phyloP scores from a whole-genome alignment of 805 yeast species.

The Ogataea minuta region DNA sequence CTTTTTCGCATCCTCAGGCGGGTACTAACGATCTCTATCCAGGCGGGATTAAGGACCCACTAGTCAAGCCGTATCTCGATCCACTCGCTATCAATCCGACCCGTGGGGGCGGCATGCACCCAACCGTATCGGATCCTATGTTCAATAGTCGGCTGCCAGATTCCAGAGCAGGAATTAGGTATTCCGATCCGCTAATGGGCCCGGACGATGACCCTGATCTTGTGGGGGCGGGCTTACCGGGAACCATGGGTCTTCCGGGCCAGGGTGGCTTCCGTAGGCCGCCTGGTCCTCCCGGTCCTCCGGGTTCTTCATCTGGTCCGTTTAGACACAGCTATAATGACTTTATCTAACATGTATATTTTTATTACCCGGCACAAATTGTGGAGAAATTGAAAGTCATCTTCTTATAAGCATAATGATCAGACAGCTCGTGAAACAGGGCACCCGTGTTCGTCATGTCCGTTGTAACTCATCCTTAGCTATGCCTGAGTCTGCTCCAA shows the following conservation, averaged over 20 bases:
- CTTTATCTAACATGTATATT: slow-evolving; percentile 2
- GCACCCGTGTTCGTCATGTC: neutral
- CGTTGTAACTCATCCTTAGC: slow-evolving; percentile 5
- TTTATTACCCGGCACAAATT: slow-evolving; percentile 11
- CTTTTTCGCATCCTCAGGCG: slow-evolving; percentile 25
- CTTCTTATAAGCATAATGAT: neutral
- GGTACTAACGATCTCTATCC: slow-evolving; percentile 57
- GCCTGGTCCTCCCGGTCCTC: slow-evolving; percentile 11
- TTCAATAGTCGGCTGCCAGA: slow-evolving; percentile 33
- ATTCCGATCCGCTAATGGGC: slow-evolving; percentile 49
- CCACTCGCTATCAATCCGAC: slow-evolving; percentile 30
- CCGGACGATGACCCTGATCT: slow-evolving; percentile 44
- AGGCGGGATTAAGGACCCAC: slow-evolving; percentile 39
- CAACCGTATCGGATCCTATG: slow-evolving; percentile 50
- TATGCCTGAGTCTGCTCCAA: slow-evolving; percentile 15
- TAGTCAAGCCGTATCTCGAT: slow-evolving; percentile 42
- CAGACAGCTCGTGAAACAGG: neutral
- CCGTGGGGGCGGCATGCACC: slow-evolving; percentile 53
- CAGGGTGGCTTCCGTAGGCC: slow-evolving; percentile 17
- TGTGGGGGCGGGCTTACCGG: slow-evolving; percentile 47
- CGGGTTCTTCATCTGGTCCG: slow-evolving; percentile 15
- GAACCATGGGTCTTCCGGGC: slow-evolving; percentile 31
- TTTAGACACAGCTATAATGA: slow-evolving; percentile 11
- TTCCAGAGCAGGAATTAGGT: slow-evolving; percentile 48
- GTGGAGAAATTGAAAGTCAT: slow-evolving; percentile 7